phyloP scores from a whole-genome alignment of 2,329 filamentous ascomycete genomes.

The Aspergillus carbonarius region DNA sequence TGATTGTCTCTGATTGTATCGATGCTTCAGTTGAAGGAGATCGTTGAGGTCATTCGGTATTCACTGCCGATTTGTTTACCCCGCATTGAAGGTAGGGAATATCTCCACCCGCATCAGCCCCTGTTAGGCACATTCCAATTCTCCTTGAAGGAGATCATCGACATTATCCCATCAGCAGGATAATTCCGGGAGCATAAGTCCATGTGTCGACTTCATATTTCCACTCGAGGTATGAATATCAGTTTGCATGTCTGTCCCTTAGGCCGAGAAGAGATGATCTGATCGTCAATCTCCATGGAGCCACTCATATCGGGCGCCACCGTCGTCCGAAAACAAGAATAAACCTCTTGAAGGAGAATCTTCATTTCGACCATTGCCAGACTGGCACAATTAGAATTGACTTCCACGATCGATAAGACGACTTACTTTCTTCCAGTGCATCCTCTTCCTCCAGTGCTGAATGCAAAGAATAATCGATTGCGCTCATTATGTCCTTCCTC shows the following conservation, averaged over 20 bases:
- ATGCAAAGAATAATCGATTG: slow-evolving; percentile 63
- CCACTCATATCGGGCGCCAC: slow-evolving; percentile 54
- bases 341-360: slow-evolving; percentile 61
- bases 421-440: slow-evolving; percentile 58
- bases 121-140: too few species aligned
- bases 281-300: slow-evolving; percentile 65
- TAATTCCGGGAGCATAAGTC: background rate
- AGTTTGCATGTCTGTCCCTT: slow-evolving; percentile 60
- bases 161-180: too few species aligned
- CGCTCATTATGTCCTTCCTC: slow-evolving; percentile 37
- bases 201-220: background rate
- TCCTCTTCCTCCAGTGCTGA: slow-evolving; percentile 64
- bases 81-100: background rate
- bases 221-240: slow-evolving; percentile 17
- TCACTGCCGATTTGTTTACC: background rate
- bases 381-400: slow-evolving; percentile 29
- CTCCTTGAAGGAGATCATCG: too few species aligned
- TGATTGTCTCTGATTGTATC: too few species aligned
- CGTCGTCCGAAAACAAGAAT: slow-evolving; percentile 56
- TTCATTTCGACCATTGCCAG: slow-evolving; percentile 70
- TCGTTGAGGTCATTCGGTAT: too few species aligned
- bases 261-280: slow-evolving; percentile 66
- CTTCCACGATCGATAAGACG: background rate
- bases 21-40: too few species aligned
- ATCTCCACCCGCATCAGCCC: background rate